These are phyloP conservation scores for Termitomyces eurrhizus DNA, from an alignment of 768 basidiomycete species.

Conservation along the genomic window DNA sequence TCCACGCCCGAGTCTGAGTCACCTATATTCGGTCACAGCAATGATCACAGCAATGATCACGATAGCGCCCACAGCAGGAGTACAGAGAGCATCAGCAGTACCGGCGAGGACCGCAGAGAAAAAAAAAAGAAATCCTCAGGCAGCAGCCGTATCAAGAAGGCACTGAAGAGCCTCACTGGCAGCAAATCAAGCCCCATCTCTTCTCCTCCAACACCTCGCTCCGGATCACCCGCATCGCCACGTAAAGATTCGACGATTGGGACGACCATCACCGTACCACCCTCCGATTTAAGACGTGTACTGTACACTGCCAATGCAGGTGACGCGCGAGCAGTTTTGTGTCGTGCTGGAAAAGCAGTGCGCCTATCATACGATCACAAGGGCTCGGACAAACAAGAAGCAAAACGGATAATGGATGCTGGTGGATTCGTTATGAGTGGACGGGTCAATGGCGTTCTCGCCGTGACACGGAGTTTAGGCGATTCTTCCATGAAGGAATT, in stretches of 20 bases:
- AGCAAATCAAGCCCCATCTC: conserved; percentile 30
- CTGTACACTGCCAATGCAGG: conserved; percentile 96
- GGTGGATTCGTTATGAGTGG: conserved; percentile 99
- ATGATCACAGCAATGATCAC: conserved; percentile 28
- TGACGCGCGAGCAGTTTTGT: conserved; percentile 92
- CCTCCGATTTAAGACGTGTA: conserved; percentile 58
- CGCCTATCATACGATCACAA: conserved; percentile 98
- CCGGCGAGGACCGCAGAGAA: conserved; percentile 23
- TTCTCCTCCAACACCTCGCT: conserved; percentile 30
- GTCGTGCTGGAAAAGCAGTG: conserved; percentile 85
- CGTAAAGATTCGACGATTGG: conserved; percentile 28
- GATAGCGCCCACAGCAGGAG: conserved; percentile 43
- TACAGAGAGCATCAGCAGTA: conserved; percentile 36
- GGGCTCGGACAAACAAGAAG: conserved; percentile 94
- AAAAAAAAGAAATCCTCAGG: conserved; percentile 39
- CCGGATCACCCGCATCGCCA: conserved; percentile 29
- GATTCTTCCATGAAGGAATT: conserved; percentile 99
- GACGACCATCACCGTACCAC: conserved; percentile 37
- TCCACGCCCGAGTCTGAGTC: conserved; percentile 30
- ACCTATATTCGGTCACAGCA: conserved; percentile 28
- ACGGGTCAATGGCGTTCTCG: conserved; percentile 94
- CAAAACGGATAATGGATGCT: conserved; percentile 95
- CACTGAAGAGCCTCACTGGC: conserved; percentile 45
- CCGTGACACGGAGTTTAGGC: conserved; percentile 92
- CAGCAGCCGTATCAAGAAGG: conserved; percentile 51